Conservation (phyloP, 192 early-diverging fungal genomes). For the Backusella morwellensis region DNA sequence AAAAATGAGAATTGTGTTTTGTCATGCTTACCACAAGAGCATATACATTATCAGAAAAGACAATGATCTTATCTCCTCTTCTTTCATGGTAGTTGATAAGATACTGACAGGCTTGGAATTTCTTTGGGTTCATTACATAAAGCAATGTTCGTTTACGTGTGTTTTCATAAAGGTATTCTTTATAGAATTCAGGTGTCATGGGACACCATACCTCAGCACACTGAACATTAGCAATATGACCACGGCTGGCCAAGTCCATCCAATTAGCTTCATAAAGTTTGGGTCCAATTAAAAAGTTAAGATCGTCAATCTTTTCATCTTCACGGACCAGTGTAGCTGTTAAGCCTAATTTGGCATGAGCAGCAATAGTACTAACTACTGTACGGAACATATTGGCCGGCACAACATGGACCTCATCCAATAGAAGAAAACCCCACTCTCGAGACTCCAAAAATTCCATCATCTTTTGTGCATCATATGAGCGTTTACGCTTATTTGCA, state of each 20-base stretch:
- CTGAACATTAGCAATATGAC: conserved; percentile 97
- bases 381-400: conserved; percentile 96
- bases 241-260: conserved; percentile 97
- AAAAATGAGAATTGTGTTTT: neutral
- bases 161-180: conserved; percentile 82
- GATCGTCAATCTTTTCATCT: conserved; percentile 95
- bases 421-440: conserved; percentile 97
- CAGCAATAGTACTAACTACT: conserved; percentile 87
- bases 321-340: conserved; percentile 94
- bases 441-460: conserved; percentile 88
- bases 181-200: conserved; percentile 96
- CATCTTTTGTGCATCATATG: conserved; percentile 91
- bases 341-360: conserved; percentile 96
- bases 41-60: conserved; percentile 99
- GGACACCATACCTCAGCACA: conserved; percentile 99
- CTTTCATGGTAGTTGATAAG: conserved; percentile 90
- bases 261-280: conserved; percentile 99
- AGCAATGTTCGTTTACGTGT: conserved; percentile 83
- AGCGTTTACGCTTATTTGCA: conserved; percentile 88
- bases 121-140: conserved; percentile 97
- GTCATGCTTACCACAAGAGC: conserved; percentile 66
- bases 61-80: conserved; percentile 97
- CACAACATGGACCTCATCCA: conserved; percentile 99
- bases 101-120: conserved; percentile 97
- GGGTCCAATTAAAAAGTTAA: conserved; percentile 98